Percentiles rank a stretch among this genome's conserved stretches.
phyloP scores from a whole-genome alignment of 106 monocot genomes.

The Gastrodia elata region DNA sequence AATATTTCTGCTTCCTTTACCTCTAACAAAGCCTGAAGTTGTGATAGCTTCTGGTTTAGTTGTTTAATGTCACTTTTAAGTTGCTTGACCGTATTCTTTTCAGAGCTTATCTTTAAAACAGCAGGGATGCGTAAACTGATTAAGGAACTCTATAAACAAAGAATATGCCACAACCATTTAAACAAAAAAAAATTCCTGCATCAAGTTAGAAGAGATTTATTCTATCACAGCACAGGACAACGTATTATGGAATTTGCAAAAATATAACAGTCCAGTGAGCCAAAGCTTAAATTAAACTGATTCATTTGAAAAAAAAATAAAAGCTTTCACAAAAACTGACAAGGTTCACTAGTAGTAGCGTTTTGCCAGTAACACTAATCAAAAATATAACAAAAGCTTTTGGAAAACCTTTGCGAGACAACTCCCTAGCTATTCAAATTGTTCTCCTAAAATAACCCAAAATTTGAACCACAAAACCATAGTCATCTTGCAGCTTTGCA shows the following conservation, averaged over 20 bases:
- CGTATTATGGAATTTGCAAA: not conserved
- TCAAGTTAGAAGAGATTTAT: not conserved
- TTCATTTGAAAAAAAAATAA: too few relatives aligned
- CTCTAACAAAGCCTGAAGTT: constrained; percentile 88
- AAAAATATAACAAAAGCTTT: too few relatives aligned
- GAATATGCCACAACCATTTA: not conserved
- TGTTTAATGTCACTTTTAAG: constrained; percentile 95
- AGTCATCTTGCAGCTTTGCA: too few relatives aligned
- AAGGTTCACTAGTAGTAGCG: too few relatives aligned
- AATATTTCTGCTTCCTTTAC: constrained; percentile 61
- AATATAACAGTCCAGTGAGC: not conserved
- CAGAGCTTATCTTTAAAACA: constrained; percentile 79
- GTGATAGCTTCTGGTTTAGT: constrained; percentile 68
- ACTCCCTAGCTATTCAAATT: too few relatives aligned
- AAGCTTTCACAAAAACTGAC: too few relatives aligned
- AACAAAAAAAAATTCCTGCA: not conserved
- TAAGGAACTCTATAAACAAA: constrained; percentile 46
- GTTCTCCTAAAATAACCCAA: too few relatives aligned
- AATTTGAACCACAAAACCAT: too few relatives aligned
- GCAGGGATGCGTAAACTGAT: constrained; percentile 66
- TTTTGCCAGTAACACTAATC: too few relatives aligned
- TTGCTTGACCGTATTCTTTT: constrained; percentile 76
- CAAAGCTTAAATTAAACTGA: not conserved
- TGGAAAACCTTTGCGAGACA: too few relatives aligned
- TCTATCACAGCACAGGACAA: not conserved